These are phyloP conservation scores for Starmerella ratchasimensis DNA, from an alignment of 805 yeast species.

Conservation along the genomic window DNA sequence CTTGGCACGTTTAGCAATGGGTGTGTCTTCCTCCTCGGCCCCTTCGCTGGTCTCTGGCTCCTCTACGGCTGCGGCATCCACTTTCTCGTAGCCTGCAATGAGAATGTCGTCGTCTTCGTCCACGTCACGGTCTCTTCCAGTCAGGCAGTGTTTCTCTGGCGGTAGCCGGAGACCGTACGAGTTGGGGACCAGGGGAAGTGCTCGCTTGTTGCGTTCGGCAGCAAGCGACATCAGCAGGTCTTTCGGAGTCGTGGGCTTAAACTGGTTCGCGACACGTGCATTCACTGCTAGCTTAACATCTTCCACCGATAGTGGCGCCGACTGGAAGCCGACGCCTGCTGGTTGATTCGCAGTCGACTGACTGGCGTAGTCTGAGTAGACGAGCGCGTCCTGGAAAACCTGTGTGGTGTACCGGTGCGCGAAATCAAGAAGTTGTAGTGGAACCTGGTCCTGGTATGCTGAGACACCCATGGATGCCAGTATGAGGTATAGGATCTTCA, in stretches of 20 bases:
- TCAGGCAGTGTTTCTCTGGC: conserved; percentile 91
- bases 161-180: conserved; percentile 88
- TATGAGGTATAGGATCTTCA: conserved; percentile 73
- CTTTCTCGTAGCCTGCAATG: conserved; percentile 19
- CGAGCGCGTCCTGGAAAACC: conserved; percentile 75
- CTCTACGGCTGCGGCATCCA: conserved; percentile 3
- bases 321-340: conserved; percentile 26
- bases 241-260: conserved; percentile 91
- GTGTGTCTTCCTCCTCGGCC: conserved; percentile 1
- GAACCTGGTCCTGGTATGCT: conserved; percentile 89
- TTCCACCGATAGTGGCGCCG: conserved; percentile 57
- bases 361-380: conserved; percentile 65
- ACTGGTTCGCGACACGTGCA: conserved; percentile 88
- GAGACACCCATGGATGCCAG: conserved; percentile 89
- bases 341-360: conserved; percentile 23
- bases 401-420: conserved; percentile 79
- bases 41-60: neutral
- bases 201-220: conserved; percentile 75
- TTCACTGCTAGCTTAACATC: conserved; percentile 87
- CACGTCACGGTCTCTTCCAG: conserved; percentile 64
- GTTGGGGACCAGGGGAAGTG: conserved; percentile 82
- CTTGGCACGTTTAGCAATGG: conserved; percentile 6
- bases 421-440: conserved; percentile 91
- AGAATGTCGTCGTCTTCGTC: conserved; percentile 33
- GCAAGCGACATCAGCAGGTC: conserved; percentile 84